phyloP scores from a whole-genome alignment of 768 basidiomycete species.

The Suillus subalutaceus region DNA sequence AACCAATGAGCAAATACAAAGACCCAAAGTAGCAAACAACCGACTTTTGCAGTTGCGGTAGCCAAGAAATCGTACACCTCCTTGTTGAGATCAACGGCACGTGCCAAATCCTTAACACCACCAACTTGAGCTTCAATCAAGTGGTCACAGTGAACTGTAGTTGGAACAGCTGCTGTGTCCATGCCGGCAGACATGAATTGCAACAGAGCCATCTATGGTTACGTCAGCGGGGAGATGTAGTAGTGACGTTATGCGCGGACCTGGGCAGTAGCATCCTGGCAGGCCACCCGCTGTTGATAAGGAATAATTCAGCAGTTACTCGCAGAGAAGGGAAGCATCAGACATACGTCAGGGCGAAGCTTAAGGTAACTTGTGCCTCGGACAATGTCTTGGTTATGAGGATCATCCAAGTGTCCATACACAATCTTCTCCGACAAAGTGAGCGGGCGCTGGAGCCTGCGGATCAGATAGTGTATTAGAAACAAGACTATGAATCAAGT shows the following conservation, averaged over 20 bases:
- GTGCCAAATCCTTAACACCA: slow-evolving; percentile 90
- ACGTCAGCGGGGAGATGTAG: slow-evolving; percentile 27
- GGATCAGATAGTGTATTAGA: slow-evolving; percentile 12
- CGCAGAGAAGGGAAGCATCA: background rate
- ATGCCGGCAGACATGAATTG: slow-evolving; percentile 99
- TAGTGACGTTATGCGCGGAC: slow-evolving; percentile 41
- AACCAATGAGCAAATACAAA: background rate
- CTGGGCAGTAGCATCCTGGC: slow-evolving; percentile 91
- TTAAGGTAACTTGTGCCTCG: slow-evolving; percentile 96
- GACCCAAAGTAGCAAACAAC: slow-evolving; percentile 15
- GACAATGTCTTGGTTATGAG: slow-evolving; percentile 86
- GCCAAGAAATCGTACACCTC: slow-evolving; percentile 99
- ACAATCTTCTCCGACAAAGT: slow-evolving; percentile 96
- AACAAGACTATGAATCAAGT: background rate
- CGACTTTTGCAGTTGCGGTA: slow-evolving; percentile 89
- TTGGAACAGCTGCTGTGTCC: slow-evolving; percentile 96
- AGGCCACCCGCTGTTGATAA: slow-evolving; percentile 71
- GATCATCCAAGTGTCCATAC: slow-evolving; percentile 97
- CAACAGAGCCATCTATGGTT: slow-evolving; percentile 90
- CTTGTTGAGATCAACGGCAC: slow-evolving; percentile 92
- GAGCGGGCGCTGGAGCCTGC: slow-evolving; percentile 84
- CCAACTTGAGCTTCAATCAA: slow-evolving; percentile 97
- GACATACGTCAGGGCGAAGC: slow-evolving; percentile 92
- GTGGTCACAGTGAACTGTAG: slow-evolving; percentile 99
- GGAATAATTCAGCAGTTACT: slow-evolving; percentile 12